Percentiles rank a stretch among this genome's conserved stretches.
phyloP scores from a whole-genome alignment of 2,329 filamentous ascomycete genomes.

The Neodidymelliopsis sp. region DNA sequence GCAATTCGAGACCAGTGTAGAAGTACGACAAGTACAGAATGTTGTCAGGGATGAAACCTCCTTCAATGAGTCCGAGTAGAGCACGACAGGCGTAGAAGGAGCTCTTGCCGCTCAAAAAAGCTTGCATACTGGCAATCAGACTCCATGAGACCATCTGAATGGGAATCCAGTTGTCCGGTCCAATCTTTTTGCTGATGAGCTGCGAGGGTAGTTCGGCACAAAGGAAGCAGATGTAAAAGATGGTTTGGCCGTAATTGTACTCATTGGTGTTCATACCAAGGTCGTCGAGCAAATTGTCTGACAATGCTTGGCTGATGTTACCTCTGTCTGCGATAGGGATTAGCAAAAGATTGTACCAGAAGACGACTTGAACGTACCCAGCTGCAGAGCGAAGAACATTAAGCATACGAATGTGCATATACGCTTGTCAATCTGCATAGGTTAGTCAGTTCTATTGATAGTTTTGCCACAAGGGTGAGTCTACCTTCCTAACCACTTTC shows the following conservation, averaged over 20 bases:
- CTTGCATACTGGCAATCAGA: slow-evolving; percentile 69
- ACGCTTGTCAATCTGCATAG: slow-evolving; percentile 56
- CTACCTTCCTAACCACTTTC: slow-evolving; percentile 61
- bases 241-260: slow-evolving; percentile 52
- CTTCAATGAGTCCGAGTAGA: slow-evolving; percentile 55
- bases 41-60: slow-evolving; percentile 67
- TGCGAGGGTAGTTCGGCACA: slow-evolving; percentile 56
- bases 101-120: slow-evolving; percentile 64
- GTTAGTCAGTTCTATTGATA: no score
- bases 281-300: slow-evolving; percentile 46
- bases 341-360: no score
- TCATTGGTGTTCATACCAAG: slow-evolving; percentile 47
- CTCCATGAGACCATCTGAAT: slow-evolving; percentile 54
- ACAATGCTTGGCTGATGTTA: slow-evolving; percentile 53
- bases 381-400: slow-evolving; percentile 55
- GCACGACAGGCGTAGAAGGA: slow-evolving; percentile 55
- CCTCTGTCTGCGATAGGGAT: slow-evolving; percentile 45
- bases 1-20: slow-evolving; percentile 75
- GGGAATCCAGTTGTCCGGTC: slow-evolving; percentile 56
- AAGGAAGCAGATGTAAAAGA: slow-evolving; percentile 86
- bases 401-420: slow-evolving; percentile 62
- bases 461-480: no score
- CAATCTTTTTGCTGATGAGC: slow-evolving; percentile 56
- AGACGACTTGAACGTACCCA: slow-evolving; percentile 25
- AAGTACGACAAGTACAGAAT: slow-evolving; percentile 77